Base-by-base conservation (phyloP, 305 asterid species). In the Fraxinus angustifolia region DNA sequence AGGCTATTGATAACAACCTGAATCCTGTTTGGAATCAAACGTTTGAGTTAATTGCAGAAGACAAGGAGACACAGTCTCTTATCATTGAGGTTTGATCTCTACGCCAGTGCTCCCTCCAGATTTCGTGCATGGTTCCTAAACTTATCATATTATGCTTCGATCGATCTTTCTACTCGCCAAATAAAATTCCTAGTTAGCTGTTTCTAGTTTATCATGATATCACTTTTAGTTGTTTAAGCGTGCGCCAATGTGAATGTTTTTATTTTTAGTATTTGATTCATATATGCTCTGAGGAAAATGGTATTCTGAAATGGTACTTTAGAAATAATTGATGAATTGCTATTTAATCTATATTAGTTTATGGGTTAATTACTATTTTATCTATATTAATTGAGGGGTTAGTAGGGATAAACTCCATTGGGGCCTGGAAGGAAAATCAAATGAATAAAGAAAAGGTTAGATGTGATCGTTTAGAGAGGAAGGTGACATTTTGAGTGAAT, bases 41-140 rank as follows among this genome's bases (percentile, higher is more conserved):
- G 4, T 93, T 92, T 83, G 92, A 88, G 82, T 80, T 94, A 81
- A 92, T 94, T 75, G 97, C 90, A 74, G 98, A 94, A 89, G 98
- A 94, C 89, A 93, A 93, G 92, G 99, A 96, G 91, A 96, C 99
- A n/a, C 98, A 94, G 74, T 83, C 91, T 72, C 90, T 94, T 83
- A 80, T 87, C 75, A 4, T 96, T 38, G 99, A 96, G 99, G 98
- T 96, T 84, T 77, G 80, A 78, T 83, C 76, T 77, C 78, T 75
- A 80, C 84, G 26, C 60, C 62, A 34, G 17, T 8, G 19, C 70
- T 33, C 68, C 78, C 73, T 82, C 88, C 38, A 6, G 12, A 48
- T 74, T 36, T 21, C 78, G 8, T 67, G 48, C 73, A 72, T 78
- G 75, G 73, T 36, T 73, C 68, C 72, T 30, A 60, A 16, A 31